Evolutionary conservation across 225 moss, liverwort and hornwort species (phyloP).

Genomic region (Takakia lepidozioides): DNA sequence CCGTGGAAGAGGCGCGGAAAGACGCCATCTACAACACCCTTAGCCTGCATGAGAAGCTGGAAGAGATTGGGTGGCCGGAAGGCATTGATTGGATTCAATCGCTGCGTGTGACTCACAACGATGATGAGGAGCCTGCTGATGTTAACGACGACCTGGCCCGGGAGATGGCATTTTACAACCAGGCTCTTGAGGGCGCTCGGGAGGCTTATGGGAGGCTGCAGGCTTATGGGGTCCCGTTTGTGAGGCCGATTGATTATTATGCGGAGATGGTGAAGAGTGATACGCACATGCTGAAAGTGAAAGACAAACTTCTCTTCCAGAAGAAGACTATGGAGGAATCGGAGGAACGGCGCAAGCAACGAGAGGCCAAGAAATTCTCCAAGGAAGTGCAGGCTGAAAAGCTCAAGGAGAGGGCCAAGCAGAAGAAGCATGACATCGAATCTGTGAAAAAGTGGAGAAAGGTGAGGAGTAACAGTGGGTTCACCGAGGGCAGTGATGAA

Average conservation of each 20-base stretch:
- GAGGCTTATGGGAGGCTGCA: conserved; percentile 71
- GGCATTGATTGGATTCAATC: conserved; percentile 71
- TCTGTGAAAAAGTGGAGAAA: conserved; percentile 97
- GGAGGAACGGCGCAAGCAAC: conserved; percentile 82
- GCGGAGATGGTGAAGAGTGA: conserved; percentile 99
- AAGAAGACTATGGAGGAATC: conserved; percentile 80
- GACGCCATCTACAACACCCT: conserved; percentile 76
- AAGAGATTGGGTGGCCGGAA: conserved; percentile 88
- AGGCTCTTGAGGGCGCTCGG: conserved; percentile 76
- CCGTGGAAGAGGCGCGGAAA: conserved; percentile 50
- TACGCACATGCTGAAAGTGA: conserved; percentile 92
- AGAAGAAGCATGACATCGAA: conserved; percentile 92
- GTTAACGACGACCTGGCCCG: conserved; percentile 87
- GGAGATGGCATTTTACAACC: conserved; percentile 95
- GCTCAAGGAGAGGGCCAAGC: conserved; percentile 78
- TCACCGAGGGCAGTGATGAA: conserved; percentile 61
- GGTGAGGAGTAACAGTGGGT: conserved; percentile 68
- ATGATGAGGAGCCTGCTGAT: conserved; percentile 43
- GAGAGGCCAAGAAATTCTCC: conserved; percentile 87
- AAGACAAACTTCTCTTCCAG: conserved; percentile 81
- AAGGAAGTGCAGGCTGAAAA: conserved; percentile 96
- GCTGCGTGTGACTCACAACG: conserved; percentile 28
- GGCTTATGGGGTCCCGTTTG: conserved; percentile 51
- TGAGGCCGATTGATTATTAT: conserved; percentile 85
- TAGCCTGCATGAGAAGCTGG: conserved; percentile 82